Base-by-base conservation (phyloP, 495 filamentous ascomycete genomes). In the Podospora appendiculata region DNA sequence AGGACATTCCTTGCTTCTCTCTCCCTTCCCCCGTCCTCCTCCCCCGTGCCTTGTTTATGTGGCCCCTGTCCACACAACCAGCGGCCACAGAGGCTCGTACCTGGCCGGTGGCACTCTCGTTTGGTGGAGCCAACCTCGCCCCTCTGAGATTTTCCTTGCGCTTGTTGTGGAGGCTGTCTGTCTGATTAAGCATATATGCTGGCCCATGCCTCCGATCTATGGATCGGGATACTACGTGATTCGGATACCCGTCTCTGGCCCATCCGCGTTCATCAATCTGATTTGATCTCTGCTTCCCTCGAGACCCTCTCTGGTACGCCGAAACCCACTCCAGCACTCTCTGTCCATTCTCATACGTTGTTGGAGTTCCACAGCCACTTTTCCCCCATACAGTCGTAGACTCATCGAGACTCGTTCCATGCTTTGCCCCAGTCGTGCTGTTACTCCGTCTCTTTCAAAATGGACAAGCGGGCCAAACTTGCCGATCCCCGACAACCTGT, bases 181-280 rank as follows among this genome's bases (percentile, higher is more conserved):
- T 34, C 36, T 10, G 35, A 18, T 34, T 13, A n/a, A 35, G 32
- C 48, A 56, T 56, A 51, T 56, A 52, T 48, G 36, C 45, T 35
- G 25, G 33, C 18, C 41, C 10, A 41, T 39, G 53, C 34, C 33
- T 46, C 41, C 18, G 40, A 41, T 48, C 17, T 32, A n/a, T 25
- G 18, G 10, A 33, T 18, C 43, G 6, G 41, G 41, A 8, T 42
- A 17, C 41, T 10, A 18, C n/a, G 8, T 42, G 41, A 18, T 42
- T 18, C 16, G 41, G 41, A 42, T 42, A 13, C 41, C 16, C 41
- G 41, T 42, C 41, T 16, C 41, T 42, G 41, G 36, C 8, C 36
- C 36, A 38, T 38, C 13, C 10, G 36, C 1, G 2, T 10, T 10
- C 36, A 11, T 38, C 9, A 1, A 38, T 11, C 36, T 38, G 13